Base-by-base conservation (phyloP, 805 yeast genomes). In the Wickerhamiella parazyma region DNA sequence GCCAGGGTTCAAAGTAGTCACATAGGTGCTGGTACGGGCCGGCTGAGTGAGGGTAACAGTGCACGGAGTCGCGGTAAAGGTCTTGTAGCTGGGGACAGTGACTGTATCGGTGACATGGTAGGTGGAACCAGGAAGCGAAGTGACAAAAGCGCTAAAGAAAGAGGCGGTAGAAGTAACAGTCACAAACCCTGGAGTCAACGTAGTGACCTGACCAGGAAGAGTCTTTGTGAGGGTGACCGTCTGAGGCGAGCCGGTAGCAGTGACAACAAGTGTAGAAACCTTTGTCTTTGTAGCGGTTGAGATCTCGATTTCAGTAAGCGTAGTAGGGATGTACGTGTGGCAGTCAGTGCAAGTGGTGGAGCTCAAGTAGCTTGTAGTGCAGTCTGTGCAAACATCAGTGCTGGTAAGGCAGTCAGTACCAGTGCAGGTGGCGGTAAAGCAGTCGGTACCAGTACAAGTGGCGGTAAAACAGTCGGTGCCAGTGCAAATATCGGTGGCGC, bases 1-100 rank as follows among this genome's bases (percentile, higher is more conserved):
- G 6, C 43, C 43, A 18, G 43, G 43, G 6, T 38, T 40, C 25
- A 40, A 17, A 22, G 43, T 40, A 18, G 43, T 33, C 22, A 40
- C 36, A 33, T 33, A 33, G 11, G 43, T 40, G 9, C 38, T 22
- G 6, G 18, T 21, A 3, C 19, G 14, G 5, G 43, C 25, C 5
- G 43, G 43, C 20, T 33, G 43, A 3, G 43, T 40, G 18, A 40
- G 6, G 14, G 43, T 40, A 2, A 40, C 25, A 24, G 43, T 40
- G n/a, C 43, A 33, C 17, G 43, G 29, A 21, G 43, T 10, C 20
- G 22, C 18, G 14, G 43, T 40, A n/a, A 33, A 40, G 17, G 43
- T 40, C 16, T 17, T 16, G 25, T 33, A 40, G 8, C 19, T 22
- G 21, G 43, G 43, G 2, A 33, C 33, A 6, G 43, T 33, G 14